Evolutionary conservation across 2,329 filamentous ascomycete species (phyloP).

Genomic region (Colletotrichum scovillei): DNA sequence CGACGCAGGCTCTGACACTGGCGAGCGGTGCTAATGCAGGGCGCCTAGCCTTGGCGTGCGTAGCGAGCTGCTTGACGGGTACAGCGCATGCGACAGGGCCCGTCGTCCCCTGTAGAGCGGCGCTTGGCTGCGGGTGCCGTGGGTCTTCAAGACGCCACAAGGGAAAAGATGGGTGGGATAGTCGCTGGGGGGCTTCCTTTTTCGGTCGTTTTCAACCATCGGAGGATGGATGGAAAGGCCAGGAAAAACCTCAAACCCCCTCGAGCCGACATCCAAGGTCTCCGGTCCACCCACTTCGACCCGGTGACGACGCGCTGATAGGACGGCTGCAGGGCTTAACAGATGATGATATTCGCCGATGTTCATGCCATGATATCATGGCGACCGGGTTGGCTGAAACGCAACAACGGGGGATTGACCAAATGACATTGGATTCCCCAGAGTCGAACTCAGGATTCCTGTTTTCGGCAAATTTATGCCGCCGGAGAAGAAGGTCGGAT

Average conservation of each 20-base stretch:
- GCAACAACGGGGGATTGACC: background rate
- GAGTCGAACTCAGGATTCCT: slow-evolving; percentile 6
- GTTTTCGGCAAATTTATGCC: slow-evolving; percentile 5
- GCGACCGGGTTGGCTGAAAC: slow-evolving; percentile 17
- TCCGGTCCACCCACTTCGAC: background rate
- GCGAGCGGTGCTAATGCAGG: slow-evolving; percentile 32
- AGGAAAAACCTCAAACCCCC: slow-evolving; percentile 7
- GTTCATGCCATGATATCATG: slow-evolving; percentile 20
- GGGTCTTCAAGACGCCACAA: background rate
- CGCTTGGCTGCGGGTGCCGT: slow-evolving; percentile 22
- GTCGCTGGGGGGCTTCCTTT: slow-evolving; percentile 9
- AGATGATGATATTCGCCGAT: background rate
- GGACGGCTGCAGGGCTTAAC: background rate
- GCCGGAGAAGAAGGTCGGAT: background rate
- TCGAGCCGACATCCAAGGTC: slow-evolving; percentile 8
- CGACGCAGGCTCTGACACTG: slow-evolving; percentile 28
- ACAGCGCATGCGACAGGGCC: slow-evolving; percentile 26
- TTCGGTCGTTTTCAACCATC: background rate
- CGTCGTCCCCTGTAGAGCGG: slow-evolving; percentile 4
- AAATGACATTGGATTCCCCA: slow-evolving; percentile 2
- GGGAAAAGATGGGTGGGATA: background rate
- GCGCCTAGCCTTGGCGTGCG: slow-evolving; percentile 30
- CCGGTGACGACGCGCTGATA: slow-evolving; percentile 1
- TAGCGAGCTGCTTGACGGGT: slow-evolving; percentile 27
- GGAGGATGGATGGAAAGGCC: background rate